Base-by-base conservation (phyloP, 2,329 filamentous ascomycete species). In the Phaeosphaeriaceae sp. region DNA sequence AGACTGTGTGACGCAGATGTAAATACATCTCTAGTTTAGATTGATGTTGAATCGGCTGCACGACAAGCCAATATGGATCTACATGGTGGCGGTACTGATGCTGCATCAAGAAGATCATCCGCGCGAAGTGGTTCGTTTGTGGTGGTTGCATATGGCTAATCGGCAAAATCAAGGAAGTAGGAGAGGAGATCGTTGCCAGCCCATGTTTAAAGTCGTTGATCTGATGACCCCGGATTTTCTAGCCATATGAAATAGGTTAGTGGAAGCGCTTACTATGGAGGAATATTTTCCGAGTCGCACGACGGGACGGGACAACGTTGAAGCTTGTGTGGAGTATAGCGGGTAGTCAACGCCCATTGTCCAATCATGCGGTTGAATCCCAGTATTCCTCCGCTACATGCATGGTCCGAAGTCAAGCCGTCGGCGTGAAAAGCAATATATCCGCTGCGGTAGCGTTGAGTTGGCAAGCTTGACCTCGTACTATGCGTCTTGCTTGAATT, bases 201-300 rank as follows among this genome's bases (percentile, higher is more conserved):
- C 17, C 31, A 22, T 25, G 31, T 22, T n/a, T 51, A 27, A 20
- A 19, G 17, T 44, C 33, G n/a, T 25, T 25, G 10, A 27, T 42
- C 33, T 22, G n/a, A 41, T 36, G 41, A 52, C 50, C 50, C 50
- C 41, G 21, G 50, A 52, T 45, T 52, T 33, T 20, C 40, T 24
- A 22, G 27, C 36, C 22, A 21, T 10, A 4, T 44, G 19, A 33
- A 33, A 45, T 9, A 27, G 41, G 27, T 24, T 45, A 20, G 40
- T 22, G 40, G 21, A 40, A 40, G 36, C 36, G 36, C 36, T 13
- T 31, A 52, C 41, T 52, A 33, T 52, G 50, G 50, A 51, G 50
- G 17, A 31, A 44, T 45, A 52, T 45, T 52, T 52, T 52, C 50
- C 50, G 50, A 52, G 24, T 6, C 36, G 15, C n/a, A 17, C 13